phyloP scores from a whole-genome alignment of 1,284 basidiomycete genomes.

The Exsudoporus floridanus region DNA sequence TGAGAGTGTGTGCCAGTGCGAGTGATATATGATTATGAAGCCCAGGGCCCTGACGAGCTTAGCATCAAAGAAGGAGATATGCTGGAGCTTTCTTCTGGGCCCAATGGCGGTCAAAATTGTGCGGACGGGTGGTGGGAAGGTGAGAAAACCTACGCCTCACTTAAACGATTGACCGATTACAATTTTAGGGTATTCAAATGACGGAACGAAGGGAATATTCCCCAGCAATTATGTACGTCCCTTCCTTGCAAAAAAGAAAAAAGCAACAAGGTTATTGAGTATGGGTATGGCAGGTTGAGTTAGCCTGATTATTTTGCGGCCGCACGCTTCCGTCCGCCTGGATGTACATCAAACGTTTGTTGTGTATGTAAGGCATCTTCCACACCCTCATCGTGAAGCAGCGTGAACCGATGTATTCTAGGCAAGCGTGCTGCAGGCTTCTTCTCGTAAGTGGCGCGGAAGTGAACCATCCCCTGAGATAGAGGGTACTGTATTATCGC shows the following conservation, averaged over 20 bases:
- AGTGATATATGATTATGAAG: constrained; percentile 66
- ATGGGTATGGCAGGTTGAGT: constrained; percentile 26
- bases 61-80: constrained; percentile 58
- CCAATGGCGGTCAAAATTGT: constrained; percentile 59
- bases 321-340: neutral
- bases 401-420: constrained; percentile 15
- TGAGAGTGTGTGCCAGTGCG: constrained; percentile 48
- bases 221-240: constrained; percentile 79
- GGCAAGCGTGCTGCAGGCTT: constrained; percentile 22
- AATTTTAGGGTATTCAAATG: constrained; percentile 54
- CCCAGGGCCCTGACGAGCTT: constrained; percentile 71
- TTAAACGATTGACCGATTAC: constrained; percentile 28
- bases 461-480: constrained; percentile 23
- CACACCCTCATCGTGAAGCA: constrained; percentile 19
- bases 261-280: constrained; percentile 24
- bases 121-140: constrained; percentile 85
- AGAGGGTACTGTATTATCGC: constrained; percentile 15
- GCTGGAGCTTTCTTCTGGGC: constrained; percentile 62
- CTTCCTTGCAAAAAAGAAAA: neutral
- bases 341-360: constrained; percentile 18
- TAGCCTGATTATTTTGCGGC: constrained; percentile 16
- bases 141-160: constrained; percentile 25
- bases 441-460: constrained; percentile 35
- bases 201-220: constrained; percentile 73
- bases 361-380: constrained; percentile 29